These are phyloP conservation scores for Leptographium procerum DNA, from an alignment of 2,329 filamentous ascomycete genomes.

Conservation along the genomic window DNA sequence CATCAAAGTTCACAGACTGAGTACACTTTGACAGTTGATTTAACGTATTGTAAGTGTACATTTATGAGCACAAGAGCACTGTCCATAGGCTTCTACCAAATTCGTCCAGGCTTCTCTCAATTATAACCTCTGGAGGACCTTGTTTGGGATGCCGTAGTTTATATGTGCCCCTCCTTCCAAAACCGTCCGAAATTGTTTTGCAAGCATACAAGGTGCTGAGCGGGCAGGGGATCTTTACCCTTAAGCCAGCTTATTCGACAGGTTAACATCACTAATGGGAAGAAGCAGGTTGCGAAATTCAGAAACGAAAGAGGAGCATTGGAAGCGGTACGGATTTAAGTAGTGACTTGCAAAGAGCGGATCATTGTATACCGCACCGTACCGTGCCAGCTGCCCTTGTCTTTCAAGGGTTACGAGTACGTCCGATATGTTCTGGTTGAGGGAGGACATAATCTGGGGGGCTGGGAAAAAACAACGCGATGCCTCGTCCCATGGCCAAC, in stretches of 20 bases:
- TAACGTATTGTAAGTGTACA: slow-evolving; percentile 36
- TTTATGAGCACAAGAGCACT: slow-evolving; percentile 27
- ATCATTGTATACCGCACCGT: slow-evolving; percentile 42
- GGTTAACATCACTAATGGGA: no score
- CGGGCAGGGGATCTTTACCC: slow-evolving; percentile 42
- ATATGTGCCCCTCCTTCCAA: slow-evolving; percentile 43
- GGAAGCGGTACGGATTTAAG: not conserved
- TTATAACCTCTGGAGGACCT: slow-evolving; percentile 41
- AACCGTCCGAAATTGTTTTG: slow-evolving; percentile 29
- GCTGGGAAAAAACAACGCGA: slow-evolving; percentile 38
- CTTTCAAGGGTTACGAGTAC: slow-evolving; percentile 40
- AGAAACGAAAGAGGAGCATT: not conserved
- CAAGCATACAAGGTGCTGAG: slow-evolving; percentile 34
- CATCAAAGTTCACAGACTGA: no score
- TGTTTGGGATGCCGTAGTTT: slow-evolving; percentile 46
- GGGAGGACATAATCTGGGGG: slow-evolving; percentile 38
- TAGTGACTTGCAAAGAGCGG: slow-evolving; percentile 30
- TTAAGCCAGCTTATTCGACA: slow-evolving; percentile 7
- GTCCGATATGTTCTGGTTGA: slow-evolving; percentile 47
- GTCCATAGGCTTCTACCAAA: slow-evolving; percentile 40
- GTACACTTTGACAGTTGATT: no score
- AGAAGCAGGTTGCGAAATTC: no score
- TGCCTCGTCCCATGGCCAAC: slow-evolving; percentile 48
- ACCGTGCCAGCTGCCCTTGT: slow-evolving; percentile 44
- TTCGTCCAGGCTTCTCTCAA: slow-evolving; percentile 41